Conservation (phyloP, 768 basidiomycete genomes). For the Russula brevipes region DNA sequence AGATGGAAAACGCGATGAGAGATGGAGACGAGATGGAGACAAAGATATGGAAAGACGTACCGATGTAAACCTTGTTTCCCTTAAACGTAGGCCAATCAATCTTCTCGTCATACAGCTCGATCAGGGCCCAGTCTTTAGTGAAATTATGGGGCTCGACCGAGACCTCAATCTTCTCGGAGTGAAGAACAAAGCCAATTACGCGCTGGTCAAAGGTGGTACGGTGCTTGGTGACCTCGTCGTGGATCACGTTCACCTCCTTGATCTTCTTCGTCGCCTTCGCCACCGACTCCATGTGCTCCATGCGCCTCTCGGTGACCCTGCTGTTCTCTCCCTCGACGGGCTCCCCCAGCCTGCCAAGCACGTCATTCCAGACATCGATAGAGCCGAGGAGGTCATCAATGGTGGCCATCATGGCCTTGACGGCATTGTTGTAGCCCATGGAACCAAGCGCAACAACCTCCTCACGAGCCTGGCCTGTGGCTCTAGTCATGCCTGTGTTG, state of each 20-base stretch:
- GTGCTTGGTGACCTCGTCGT: conserved; percentile 30
- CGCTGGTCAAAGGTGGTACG: conserved; percentile 28
- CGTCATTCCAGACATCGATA: conserved; percentile 26
- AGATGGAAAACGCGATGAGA: conserved; percentile 1
- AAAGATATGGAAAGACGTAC: conserved; percentile 27
- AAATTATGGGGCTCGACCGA: conserved; percentile 27
- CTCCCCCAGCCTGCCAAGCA: conserved; percentile 27
- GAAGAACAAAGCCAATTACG: conserved; percentile 34
- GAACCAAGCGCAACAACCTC: conserved; percentile 13
- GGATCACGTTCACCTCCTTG: conserved; percentile 27
- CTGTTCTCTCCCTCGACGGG: conserved; percentile 26
- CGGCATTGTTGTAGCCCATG: conserved; percentile 15
- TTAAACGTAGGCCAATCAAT: conserved; percentile 29
- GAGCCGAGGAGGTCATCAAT: conserved; percentile 5
- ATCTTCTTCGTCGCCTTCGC: conserved; percentile 28
- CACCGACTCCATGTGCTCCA: conserved; percentile 12
- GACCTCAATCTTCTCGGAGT: conserved; percentile 30
- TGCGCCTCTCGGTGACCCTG: neutral
- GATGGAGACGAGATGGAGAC: conserved; percentile 22
- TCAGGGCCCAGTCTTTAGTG: conserved; percentile 30
- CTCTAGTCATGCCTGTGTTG: conserved; percentile 26
- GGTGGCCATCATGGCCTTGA: conserved; percentile 13
- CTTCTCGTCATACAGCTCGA: conserved; percentile 29
- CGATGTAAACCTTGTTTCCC: conserved; percentile 30
- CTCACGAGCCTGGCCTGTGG: neutral